Base-by-base conservation (phyloP, 2,329 filamentous ascomycete genomes). In the Camillea tinctor region DNA sequence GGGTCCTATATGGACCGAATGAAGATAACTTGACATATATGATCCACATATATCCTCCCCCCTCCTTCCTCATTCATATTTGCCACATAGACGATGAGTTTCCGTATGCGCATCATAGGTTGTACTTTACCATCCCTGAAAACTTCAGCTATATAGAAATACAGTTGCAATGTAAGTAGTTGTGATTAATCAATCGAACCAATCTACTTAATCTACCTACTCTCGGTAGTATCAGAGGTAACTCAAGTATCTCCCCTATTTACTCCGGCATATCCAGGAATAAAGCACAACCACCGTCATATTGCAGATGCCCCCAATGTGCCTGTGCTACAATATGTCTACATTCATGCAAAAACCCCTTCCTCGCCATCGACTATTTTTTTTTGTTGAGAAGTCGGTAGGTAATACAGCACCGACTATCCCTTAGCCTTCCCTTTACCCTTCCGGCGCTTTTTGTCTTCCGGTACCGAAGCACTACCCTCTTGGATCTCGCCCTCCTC, bases 401-500 rank as follows among this genome's bases (percentile, higher is more conserved):
- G 20, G 11, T 9, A 6, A 30, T 7, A 19, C n/a, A n/a, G n/a
- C n/a, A n/a, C 48, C 19, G 3, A 24, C 63, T 49, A 70, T 26
- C 57, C 65, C 56, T 63, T 66, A 1, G 79, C 80, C 69, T 81
- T 83, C 26, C 82, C 79, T 71, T 83, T 84, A 19, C 77, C 79
- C 70, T 83, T 86, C 55, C 68, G 71, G 54, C 70, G 71, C 50
- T 69, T 72, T 66, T 75, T 74, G 52, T 79, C 79, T 71, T 86
- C 87, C 1, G 88, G 84, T 50, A 92, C 80, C 63, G 83, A 86
- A n/a, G 88, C 81, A 56, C 84, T 91, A 0, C 90, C 91, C 55
- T 89, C 89, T 65, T 88, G 86, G 44, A 95, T 75, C 73, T 94
- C 91, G n/a, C 89, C 90, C 30, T 86, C 84, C 59, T 85, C 81